phyloP scores from a whole-genome alignment of 2,329 filamentous ascomycete genomes.

The Penicillium sp. region DNA sequence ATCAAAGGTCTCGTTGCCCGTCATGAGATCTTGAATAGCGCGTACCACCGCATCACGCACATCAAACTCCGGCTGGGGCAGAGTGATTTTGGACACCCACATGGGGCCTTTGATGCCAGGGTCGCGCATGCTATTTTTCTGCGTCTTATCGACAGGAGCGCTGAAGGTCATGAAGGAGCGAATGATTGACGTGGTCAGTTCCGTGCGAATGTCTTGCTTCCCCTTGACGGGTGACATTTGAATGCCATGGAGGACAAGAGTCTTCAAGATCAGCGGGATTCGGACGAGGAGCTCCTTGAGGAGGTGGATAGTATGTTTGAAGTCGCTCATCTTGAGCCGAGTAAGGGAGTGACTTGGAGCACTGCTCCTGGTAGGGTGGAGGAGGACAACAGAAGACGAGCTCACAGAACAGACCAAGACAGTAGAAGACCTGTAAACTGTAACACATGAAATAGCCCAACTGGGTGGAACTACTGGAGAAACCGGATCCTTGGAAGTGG shows the following conservation, averaged over 20 bases:
- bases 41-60: constrained; percentile 41
- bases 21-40: constrained; percentile 44
- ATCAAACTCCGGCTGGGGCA: constrained; percentile 59
- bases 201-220: constrained; percentile 77
- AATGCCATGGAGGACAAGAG: constrained; percentile 52
- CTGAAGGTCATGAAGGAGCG: constrained; percentile 61
- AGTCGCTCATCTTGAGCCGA: constrained; percentile 27
- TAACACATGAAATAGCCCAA: neutral
- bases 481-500: constrained; percentile 20
- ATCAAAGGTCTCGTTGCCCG: constrained; percentile 42
- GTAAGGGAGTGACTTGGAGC: neutral
- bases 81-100: constrained; percentile 74
- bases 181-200: constrained; percentile 71
- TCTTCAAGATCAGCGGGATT: constrained; percentile 48
- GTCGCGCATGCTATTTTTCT: constrained; percentile 64
- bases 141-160: constrained; percentile 61
- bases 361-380: neutral
- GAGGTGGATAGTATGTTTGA: constrained; percentile 29
- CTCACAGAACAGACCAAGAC: neutral
- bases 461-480: neutral
- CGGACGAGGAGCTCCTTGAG: constrained; percentile 42
- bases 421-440: neutral
- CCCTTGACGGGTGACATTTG: constrained; percentile 68
- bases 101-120: constrained; percentile 73
- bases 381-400: neutral